phyloP scores from a whole-genome alignment of 495 filamentous ascomycete genomes.

The Penicillium verhagenii region DNA sequence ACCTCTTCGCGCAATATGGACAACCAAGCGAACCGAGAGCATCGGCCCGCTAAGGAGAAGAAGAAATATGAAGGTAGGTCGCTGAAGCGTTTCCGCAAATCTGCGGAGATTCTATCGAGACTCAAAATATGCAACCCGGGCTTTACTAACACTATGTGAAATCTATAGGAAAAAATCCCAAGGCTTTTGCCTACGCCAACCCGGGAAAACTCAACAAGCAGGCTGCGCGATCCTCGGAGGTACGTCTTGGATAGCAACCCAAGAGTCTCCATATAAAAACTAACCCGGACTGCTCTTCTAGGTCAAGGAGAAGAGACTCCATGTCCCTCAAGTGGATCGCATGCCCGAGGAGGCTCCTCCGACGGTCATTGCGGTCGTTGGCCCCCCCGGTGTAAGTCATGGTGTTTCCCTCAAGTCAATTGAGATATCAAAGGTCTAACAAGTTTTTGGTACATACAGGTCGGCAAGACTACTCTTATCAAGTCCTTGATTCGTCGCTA shows the following conservation, averaged over 20 bases:
- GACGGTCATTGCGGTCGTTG: constrained; percentile 86
- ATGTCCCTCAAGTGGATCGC: constrained; percentile 93
- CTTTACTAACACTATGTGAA: not conserved
- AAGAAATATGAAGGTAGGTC: constrained; percentile 65
- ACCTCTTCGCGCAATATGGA: constrained; percentile 59
- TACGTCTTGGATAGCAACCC: constrained; percentile 38
- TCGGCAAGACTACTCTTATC: constrained; percentile 74
- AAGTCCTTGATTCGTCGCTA: constrained; percentile 94
- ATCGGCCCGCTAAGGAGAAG: constrained; percentile 87
- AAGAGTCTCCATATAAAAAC: constrained; percentile 3
- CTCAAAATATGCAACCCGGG: not conserved
- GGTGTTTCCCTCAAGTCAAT: constrained; percentile 14
- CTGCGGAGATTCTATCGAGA: constrained; percentile 12
- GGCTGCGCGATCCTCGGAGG: constrained; percentile 89
- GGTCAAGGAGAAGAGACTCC: constrained; percentile 92
- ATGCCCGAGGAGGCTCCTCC: constrained; percentile 95
- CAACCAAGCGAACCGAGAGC: constrained; percentile 78
- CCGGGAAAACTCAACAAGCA: constrained; percentile 81
- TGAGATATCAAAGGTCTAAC: constrained; percentile 4
- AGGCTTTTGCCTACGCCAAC: constrained; percentile 84
- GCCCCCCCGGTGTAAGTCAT: constrained; percentile 79
- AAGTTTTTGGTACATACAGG: constrained; percentile 24
- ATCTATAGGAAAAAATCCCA: constrained; percentile 71
- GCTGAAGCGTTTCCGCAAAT: constrained; percentile 7
- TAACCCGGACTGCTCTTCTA: constrained; percentile 36